Evolutionary conservation across 306 rosid genomes (phyloP).

Genomic region (Prunus mume): DNA sequence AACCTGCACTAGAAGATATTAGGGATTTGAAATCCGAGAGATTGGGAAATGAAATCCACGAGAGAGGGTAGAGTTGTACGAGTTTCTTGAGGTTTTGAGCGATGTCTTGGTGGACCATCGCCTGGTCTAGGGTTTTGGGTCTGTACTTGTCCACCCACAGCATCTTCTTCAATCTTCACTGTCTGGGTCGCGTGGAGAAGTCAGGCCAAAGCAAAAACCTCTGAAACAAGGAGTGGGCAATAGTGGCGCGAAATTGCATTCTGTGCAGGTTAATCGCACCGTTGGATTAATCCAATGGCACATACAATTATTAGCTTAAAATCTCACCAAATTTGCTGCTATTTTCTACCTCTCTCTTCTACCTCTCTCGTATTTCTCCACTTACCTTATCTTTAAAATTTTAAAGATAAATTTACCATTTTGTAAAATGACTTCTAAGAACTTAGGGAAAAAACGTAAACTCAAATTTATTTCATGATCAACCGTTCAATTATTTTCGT

Average conservation of each 20-base stretch:
- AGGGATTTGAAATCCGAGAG: neutral
- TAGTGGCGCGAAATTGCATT: slow-evolving; percentile 5
- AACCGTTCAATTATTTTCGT: too few relatives aligned
- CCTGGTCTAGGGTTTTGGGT: slow-evolving; percentile 84
- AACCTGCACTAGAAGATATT: slow-evolving; percentile 37
- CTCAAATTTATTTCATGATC: too few relatives aligned
- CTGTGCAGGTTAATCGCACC: neutral
- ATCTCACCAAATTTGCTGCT: too few relatives aligned
- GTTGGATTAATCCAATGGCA: neutral
- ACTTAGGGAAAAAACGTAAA: too few relatives aligned
- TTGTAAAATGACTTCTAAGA: too few relatives aligned
- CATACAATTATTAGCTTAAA: too few relatives aligned
- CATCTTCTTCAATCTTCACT: slow-evolving; percentile 39
- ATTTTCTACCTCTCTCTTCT: too few relatives aligned
- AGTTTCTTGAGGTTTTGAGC: slow-evolving; percentile 91
- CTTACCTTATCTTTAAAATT: too few relatives aligned
- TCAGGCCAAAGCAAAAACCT: neutral
- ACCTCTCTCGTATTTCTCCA: accelerated
- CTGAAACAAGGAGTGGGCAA: neutral
- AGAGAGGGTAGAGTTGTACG: slow-evolving; percentile 30
- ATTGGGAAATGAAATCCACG: neutral
- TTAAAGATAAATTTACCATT: too few relatives aligned
- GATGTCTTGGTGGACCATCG: slow-evolving; percentile 55
- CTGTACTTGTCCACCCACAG: slow-evolving; percentile 97
- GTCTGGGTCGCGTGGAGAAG: neutral